These are phyloP conservation scores for Anthracocystis walkeri DNA, from an alignment of 1,284 basidiomycete species.

Conservation along the genomic window DNA sequence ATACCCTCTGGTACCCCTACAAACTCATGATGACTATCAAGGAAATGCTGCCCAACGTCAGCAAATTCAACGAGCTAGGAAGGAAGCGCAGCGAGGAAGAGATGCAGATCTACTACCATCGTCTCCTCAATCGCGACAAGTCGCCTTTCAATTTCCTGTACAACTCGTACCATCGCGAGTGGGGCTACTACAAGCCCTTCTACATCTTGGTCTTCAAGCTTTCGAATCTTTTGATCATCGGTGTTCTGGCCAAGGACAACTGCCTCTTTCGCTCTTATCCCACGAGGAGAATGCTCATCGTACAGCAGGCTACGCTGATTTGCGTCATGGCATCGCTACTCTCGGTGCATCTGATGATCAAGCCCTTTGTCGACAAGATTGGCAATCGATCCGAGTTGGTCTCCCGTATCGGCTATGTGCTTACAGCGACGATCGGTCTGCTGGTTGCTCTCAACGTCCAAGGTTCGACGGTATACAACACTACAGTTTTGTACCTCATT, in stretches of 20 bases:
- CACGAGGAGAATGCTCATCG: constrained; percentile 74
- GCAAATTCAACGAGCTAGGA: constrained; percentile 80
- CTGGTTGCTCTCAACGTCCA: constrained; percentile 68
- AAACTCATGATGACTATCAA: constrained; percentile 75
- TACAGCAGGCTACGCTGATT: constrained; percentile 78
- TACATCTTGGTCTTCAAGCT: constrained; percentile 75
- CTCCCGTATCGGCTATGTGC: constrained; percentile 78
- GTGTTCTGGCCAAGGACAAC: constrained; percentile 77
- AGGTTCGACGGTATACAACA: constrained; percentile 59
- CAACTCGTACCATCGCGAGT: constrained; percentile 72
- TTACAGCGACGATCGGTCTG: constrained; percentile 77
- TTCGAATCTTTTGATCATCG: constrained; percentile 77
- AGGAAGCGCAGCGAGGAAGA: constrained; percentile 73
- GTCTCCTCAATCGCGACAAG: constrained; percentile 76
- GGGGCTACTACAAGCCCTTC: constrained; percentile 66
- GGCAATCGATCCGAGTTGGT: constrained; percentile 83
- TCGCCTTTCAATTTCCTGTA: constrained; percentile 82
- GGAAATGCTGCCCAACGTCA: constrained; percentile 76
- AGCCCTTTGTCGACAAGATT: constrained; percentile 79
- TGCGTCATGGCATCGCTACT: constrained; percentile 76
- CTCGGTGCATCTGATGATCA: constrained; percentile 71
- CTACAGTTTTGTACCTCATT: constrained; percentile 60
- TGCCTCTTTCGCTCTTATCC: constrained; percentile 78
- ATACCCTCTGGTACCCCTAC: constrained; percentile 81
- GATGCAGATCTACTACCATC: constrained; percentile 80